Conservation (phyloP, 371 early-diverging fungal species). For the Mortierella sp. region DNA sequence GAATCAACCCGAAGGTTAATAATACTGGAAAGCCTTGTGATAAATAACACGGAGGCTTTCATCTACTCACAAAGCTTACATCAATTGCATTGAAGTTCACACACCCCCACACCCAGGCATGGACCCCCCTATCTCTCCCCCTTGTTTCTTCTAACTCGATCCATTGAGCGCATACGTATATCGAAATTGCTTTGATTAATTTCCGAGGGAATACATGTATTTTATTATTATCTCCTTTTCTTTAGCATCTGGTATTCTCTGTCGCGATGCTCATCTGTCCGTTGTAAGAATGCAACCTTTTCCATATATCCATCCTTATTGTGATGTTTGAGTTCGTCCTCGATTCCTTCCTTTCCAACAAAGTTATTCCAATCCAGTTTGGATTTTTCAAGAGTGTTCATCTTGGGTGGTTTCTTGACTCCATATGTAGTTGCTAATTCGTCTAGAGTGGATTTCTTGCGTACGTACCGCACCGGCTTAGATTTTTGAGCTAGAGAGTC, state of each 20-base stretch:
- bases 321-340: constrained; percentile 73
- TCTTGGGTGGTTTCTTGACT: constrained; percentile 73
- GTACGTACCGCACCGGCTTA: constrained; percentile 46
- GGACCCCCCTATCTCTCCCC: no score
- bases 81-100: no score
- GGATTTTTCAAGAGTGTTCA: constrained; percentile 80
- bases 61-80: no score
- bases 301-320: constrained; percentile 76
- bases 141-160: no score
- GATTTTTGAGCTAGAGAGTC: constrained; percentile 22
- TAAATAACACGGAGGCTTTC: no score
- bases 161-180: no score
- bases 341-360: constrained; percentile 76
- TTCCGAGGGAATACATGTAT: no score
- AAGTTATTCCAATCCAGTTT: constrained; percentile 79
- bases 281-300: constrained; percentile 53
- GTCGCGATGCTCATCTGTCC: constrained; percentile 46
- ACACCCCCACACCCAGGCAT: no score
- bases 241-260: constrained; percentile 28
- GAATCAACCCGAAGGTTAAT: no score
- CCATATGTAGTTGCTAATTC: constrained; percentile 73
- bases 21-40: no score
- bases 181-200: no score
- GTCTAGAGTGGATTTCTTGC: constrained; percentile 66
- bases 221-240: constrained; percentile 19